Evolutionary conservation across 129 eudicot species (phyloP).

Genomic region (Helichrysum umbraculigerum): DNA sequence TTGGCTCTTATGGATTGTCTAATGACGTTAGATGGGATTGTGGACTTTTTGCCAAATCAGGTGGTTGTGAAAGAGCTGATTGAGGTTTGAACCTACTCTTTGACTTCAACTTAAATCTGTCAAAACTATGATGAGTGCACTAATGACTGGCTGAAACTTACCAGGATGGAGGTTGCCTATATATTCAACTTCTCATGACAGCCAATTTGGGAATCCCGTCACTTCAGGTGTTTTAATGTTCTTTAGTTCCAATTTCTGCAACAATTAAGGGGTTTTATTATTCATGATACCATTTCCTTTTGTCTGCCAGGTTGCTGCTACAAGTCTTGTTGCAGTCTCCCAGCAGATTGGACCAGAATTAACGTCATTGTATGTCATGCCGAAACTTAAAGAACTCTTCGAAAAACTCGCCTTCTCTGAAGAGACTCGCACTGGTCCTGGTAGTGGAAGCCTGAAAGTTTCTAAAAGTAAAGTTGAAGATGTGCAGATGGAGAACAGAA

Average conservation of each 20-base stretch:
- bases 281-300: background rate
- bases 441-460: conserved; percentile 40
- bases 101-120: background rate
- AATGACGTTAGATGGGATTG: conserved; percentile 65
- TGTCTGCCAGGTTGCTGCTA: conserved; percentile 73
- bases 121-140: background rate
- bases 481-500: conserved; percentile 49
- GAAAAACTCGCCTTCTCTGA: conserved; percentile 90
- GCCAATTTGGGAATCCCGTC: conserved; percentile 56
- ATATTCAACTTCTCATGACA: conserved; percentile 76
- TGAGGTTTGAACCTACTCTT: conserved; percentile 50
- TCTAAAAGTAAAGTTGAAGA: conserved; percentile 43
- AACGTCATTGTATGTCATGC: conserved; percentile 78
- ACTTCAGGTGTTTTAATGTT: conserved; percentile 60
- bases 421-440: conserved; percentile 48
- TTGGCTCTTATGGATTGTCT: conserved; percentile 86
- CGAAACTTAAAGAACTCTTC: conserved; percentile 81
- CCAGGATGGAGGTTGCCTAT: conserved; percentile 71
- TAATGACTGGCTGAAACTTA: conserved; percentile 18
- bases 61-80: conserved; percentile 81
- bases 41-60: conserved; percentile 53
- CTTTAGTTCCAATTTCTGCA: conserved; percentile 12
- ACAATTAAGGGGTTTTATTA: background rate
- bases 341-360: conserved; percentile 91
- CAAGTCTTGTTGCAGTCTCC: conserved; percentile 75